A percentile compares a stretch with the other conserved stretches of the same genome.
Conservation (phyloP, 306 rosid genomes). For the Cucurbita moschata region DNA sequence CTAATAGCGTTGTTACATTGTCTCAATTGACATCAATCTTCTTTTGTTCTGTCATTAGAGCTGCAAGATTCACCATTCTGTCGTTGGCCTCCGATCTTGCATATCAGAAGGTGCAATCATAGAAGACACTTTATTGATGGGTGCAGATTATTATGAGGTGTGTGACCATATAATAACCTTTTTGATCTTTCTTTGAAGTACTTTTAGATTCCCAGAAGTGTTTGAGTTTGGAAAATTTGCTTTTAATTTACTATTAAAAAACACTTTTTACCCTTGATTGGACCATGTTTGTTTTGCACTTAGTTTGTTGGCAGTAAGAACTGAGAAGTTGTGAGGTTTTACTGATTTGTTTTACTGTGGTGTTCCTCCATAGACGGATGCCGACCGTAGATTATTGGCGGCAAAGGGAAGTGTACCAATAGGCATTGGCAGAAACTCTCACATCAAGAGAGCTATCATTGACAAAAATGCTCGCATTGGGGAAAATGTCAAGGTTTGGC, state of each 20-base stretch:
- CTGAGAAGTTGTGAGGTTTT: background rate
- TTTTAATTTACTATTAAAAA: background rate
- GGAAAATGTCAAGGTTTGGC: slow-evolving; percentile 69
- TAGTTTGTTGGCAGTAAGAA: background rate
- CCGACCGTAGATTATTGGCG: slow-evolving; percentile 75
- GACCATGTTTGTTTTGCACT: background rate
- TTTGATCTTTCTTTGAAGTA: background rate
- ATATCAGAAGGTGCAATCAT: slow-evolving; percentile 93
- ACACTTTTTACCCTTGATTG: background rate
- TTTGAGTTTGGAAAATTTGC: background rate
- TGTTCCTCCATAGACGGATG: slow-evolving; percentile 40
- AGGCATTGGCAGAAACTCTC: slow-evolving; percentile 82
- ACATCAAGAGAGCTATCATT: slow-evolving; percentile 88
- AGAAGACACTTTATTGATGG: slow-evolving; percentile 90
- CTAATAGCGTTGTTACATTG: background rate
- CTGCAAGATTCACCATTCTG: slow-evolving; percentile 95
- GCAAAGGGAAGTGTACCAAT: slow-evolving; percentile 84
- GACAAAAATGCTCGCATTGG: slow-evolving; percentile 98
- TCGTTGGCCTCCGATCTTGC: slow-evolving; percentile 88
- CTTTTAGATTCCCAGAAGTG: background rate
- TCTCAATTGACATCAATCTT: background rate
- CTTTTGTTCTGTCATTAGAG: slow-evolving; percentile 31
- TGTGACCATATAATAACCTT: background rate
- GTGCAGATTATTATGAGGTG: slow-evolving; percentile 98
- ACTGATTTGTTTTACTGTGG: slow-evolving; percentile 18